These are phyloP conservation scores for Pascua sp. DNA, from an alignment of 1,284 basidiomycete species.

Conservation along the genomic window DNA sequence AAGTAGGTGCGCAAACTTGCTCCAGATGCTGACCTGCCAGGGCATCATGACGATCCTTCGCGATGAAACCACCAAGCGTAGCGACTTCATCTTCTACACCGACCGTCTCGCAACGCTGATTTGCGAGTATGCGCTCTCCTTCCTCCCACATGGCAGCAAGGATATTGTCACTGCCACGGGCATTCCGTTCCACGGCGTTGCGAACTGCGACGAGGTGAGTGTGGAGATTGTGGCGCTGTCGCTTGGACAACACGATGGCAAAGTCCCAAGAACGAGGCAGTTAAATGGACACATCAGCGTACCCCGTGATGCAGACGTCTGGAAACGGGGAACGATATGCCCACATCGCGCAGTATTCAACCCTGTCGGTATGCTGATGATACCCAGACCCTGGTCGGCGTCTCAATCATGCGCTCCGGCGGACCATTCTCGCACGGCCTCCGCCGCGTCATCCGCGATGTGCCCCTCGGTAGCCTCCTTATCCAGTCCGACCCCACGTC, in stretches of 20 bases:
- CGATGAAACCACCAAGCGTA: slow-evolving; percentile 63
- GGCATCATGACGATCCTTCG: slow-evolving; percentile 85
- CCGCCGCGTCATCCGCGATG: slow-evolving; percentile 78
- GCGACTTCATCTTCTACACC: slow-evolving; percentile 65
- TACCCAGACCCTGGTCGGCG: slow-evolving; percentile 37
- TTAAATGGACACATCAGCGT: background rate
- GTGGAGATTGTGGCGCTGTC: background rate
- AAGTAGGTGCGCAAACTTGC: slow-evolving; percentile 52
- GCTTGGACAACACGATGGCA: background rate
- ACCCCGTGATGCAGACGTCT: background rate
- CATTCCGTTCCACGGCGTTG: slow-evolving; percentile 60
- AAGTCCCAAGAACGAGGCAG: no score
- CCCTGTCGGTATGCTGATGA: background rate
- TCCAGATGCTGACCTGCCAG: slow-evolving; percentile 48
- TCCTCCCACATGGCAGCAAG: slow-evolving; percentile 68
- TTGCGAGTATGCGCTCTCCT: slow-evolving; percentile 76
- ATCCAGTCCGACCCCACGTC: slow-evolving; percentile 82
- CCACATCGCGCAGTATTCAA: no score
- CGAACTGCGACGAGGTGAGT: slow-evolving; percentile 47
- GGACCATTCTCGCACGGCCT: slow-evolving; percentile 89
- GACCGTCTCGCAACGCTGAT: slow-evolving; percentile 81
- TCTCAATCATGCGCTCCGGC: slow-evolving; percentile 55
- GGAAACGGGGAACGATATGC: no score
- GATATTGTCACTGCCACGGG: slow-evolving; percentile 67
- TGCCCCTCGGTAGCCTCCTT: slow-evolving; percentile 80